Base-by-base conservation (phyloP, 495 filamentous ascomycete genomes). In the Aspergillus kassunensis region DNA sequence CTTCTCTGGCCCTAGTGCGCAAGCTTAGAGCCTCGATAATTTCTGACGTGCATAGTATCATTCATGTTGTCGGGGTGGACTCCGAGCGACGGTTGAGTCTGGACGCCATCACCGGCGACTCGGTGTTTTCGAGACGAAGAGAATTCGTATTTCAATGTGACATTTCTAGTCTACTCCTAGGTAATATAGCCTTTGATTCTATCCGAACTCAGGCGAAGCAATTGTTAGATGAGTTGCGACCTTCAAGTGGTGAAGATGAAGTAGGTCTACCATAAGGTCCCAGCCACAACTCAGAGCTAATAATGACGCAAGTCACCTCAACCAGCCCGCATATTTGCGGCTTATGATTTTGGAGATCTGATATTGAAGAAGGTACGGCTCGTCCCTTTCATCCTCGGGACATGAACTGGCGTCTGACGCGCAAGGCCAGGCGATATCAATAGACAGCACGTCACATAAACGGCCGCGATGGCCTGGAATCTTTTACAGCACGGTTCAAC, bases 131-230 rank as follows among this genome's bases (percentile, higher is more conserved):
- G 3, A 44, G 41, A 9, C 29, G 4, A 18, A 29, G 41, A 12
- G 41, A 44, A 30, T 44, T 44, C 19, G n/a, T 29, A 13, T 44
- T 44, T 9, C 41, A 19, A 29, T 44, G 41, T 12, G 41, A 44
- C 18, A 18, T 44, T 5, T 16, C 41, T 6, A 19, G 41, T 12
- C 10, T 44, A 4, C 24, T 44, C 3, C 41, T 44, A 16, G 24
- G 24, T 2, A 21, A 44, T 16, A 2, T 44, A 13, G 13, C 30
- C 24, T 19, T 30, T 6, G 41, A 25, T 25, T 10, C 20, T 5
- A 20, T 30, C 41, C 24, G 18, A 19, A 7, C 1, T 19, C 41
- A 44, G 41, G 23, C 41, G 4, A 1, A 7, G 13, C 25, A 18
- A 7, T 19, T 44, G 13, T 24, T 44, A n/a, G 24, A 30, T 16